Evolutionary conservation across 768 basidiomycete genomes (phyloP).

Genomic region (Xerocomellus chrysenteron): DNA sequence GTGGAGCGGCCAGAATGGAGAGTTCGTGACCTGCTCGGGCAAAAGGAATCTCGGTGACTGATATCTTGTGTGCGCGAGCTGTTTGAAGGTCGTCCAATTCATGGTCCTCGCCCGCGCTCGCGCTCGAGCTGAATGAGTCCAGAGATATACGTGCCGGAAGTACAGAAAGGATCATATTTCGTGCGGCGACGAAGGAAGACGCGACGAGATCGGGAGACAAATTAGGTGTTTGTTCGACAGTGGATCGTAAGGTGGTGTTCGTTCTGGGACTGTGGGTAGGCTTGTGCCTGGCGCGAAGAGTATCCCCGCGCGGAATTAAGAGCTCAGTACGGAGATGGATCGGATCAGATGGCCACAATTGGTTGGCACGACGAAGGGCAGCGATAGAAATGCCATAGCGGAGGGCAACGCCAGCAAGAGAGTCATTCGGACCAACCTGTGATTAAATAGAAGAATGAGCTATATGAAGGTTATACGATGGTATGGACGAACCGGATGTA

Average conservation of each 20-base stretch:
- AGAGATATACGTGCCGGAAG: conserved; percentile 31
- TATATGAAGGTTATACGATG: background rate
- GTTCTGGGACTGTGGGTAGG: background rate
- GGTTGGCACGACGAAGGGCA: conserved; percentile 83
- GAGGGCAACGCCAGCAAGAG: conserved; percentile 83
- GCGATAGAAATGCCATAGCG: conserved; percentile 86
- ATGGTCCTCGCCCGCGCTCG: conserved; percentile 29
- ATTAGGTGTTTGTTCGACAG: background rate
- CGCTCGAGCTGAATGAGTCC: conserved; percentile 30
- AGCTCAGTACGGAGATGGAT: conserved; percentile 84
- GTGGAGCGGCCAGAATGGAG: conserved; percentile 3
- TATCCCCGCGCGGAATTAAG: conserved; percentile 57
- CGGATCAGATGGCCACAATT: conserved; percentile 90
- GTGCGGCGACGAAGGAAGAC: conserved; percentile 21
- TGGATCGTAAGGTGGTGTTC: background rate
- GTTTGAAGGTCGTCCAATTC: conserved; percentile 23
- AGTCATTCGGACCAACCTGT: conserved; percentile 73
- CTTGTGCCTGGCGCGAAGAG: conserved; percentile 5
- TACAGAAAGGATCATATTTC: conserved; percentile 22
- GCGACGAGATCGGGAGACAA: conserved; percentile 7
- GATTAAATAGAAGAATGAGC: background rate
- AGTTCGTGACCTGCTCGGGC: conserved; percentile 16
- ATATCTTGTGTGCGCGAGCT: background rate
- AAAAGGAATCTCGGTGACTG: background rate
- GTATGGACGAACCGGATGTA: conserved; percentile 20